A percentile compares a stretch with the other conserved stretches of the same genome.
These are phyloP conservation scores for Xerocomellus chrysenteron DNA, from an alignment of 768 basidiomycete species.

Conservation along the genomic window DNA sequence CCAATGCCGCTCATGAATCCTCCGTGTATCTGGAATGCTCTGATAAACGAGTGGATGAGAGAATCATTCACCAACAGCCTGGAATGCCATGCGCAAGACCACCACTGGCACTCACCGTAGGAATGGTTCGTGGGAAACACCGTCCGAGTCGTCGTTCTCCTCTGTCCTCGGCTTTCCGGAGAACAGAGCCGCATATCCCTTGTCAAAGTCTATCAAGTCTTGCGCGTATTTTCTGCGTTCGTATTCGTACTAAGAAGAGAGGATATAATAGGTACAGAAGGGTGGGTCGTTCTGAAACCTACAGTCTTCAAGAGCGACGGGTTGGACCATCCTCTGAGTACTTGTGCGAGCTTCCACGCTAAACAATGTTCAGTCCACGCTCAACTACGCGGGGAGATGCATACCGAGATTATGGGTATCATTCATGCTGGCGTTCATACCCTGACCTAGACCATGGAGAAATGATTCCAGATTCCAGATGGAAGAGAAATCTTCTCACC, in stretches of 20 bases:
- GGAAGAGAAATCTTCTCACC: slow-evolving; percentile 33
- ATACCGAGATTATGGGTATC: slow-evolving; percentile 69
- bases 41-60: slow-evolving; percentile 12
- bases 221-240: slow-evolving; percentile 69
- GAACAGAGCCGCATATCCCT: slow-evolving; percentile 61
- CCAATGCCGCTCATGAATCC: slow-evolving; percentile 39
- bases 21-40: slow-evolving; percentile 39
- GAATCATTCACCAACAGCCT: neutral
- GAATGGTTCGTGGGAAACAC: slow-evolving; percentile 37
- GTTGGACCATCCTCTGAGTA: slow-evolving; percentile 42
- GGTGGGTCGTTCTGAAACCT: slow-evolving; percentile 4
- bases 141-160: slow-evolving; percentile 29
- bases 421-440: slow-evolving; percentile 77
- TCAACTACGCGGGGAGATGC: slow-evolving; percentile 13
- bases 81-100: neutral
- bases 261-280: neutral
- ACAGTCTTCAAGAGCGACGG: slow-evolving; percentile 42
- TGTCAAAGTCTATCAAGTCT: slow-evolving; percentile 73
- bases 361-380: slow-evolving; percentile 46
- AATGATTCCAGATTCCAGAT: neutral
- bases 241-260: slow-evolving; percentile 55
- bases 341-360: slow-evolving; percentile 50
- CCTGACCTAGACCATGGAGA: slow-evolving; percentile 50
- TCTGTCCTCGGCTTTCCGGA: slow-evolving; percentile 61
- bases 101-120: slow-evolving; percentile 23